Evolutionary conservation across 768 basidiomycete species (phyloP).

Genomic region (Boletus pseudo-olivaceus): DNA sequence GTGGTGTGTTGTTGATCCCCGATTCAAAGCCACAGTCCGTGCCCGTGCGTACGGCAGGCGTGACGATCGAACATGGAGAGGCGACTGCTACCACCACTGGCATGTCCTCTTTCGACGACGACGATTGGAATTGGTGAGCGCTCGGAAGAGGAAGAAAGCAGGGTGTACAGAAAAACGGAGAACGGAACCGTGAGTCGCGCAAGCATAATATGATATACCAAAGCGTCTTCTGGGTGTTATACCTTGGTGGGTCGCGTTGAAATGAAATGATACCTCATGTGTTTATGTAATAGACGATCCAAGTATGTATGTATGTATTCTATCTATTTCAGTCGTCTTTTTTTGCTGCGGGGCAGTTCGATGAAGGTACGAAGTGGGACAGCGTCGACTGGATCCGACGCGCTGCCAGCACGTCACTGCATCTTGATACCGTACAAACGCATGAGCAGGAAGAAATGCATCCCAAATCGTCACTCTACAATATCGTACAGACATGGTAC

Average conservation of each 20-base stretch:
- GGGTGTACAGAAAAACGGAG: no score
- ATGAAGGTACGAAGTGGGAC: no score
- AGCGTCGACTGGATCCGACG: no score
- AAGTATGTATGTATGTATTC: neutral
- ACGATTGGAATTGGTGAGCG: slow-evolving; percentile 61
- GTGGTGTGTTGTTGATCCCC: slow-evolving; percentile 25
- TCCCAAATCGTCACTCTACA: no score
- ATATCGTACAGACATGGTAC: no score
- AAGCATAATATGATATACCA: neutral
- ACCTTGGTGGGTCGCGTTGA: neutral
- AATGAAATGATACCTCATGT: neutral
- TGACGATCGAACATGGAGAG: no score
- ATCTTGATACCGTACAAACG: no score
- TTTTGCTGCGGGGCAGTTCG: no score
- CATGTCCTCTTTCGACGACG: slow-evolving; percentile 35
- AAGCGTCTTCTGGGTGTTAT: neutral
- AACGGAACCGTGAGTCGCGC: neutral
- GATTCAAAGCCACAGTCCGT: slow-evolving; percentile 24
- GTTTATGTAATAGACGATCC: neutral
- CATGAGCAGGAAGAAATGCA: no score
- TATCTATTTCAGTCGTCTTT: neutral
- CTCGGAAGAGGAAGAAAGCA: no score
- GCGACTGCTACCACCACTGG: neutral
- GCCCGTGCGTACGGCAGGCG: neutral
- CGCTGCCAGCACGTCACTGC: no score